Conservation (phyloP, 1,284 basidiomycete species). For the Cutaneotrichosporon arboriforme region DNA sequence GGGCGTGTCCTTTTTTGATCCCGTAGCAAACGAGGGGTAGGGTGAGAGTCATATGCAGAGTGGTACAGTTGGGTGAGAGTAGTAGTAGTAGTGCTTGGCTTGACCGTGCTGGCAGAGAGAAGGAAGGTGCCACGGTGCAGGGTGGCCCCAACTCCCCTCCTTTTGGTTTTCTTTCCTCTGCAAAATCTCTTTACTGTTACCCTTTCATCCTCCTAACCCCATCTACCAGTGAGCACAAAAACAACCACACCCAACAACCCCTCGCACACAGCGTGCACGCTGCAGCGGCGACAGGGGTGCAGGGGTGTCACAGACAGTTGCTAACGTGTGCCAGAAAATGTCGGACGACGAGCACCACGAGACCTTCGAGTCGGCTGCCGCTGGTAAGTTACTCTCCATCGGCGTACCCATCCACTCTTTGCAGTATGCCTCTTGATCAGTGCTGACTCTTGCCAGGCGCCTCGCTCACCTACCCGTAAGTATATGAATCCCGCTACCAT, state of each 20-base stretch:
- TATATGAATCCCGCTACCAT: not conserved
- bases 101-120: no score
- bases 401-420: not conserved
- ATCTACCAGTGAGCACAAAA: not conserved
- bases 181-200: not conserved
- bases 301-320: no score
- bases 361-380: slow-evolving; percentile 60
- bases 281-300: no score
- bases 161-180: not conserved
- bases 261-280: no score
- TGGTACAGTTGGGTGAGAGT: no score
- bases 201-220: slow-evolving; percentile 2
- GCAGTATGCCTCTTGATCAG: not conserved
- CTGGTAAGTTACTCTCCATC: not conserved
- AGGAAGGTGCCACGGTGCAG: not conserved
- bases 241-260: no score
- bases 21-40: no score
- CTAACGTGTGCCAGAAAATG: slow-evolving; percentile 51
- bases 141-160: not conserved
- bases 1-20: not conserved
- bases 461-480: slow-evolving; percentile 65
- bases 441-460: slow-evolving; percentile 53
- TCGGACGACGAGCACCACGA: slow-evolving; percentile 88
- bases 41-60: no score
- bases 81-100: no score